These are phyloP conservation scores for Pseudogymnoascus pannorum DNA, from an alignment of 2,329 filamentous ascomycete species.

Conservation along the genomic window DNA sequence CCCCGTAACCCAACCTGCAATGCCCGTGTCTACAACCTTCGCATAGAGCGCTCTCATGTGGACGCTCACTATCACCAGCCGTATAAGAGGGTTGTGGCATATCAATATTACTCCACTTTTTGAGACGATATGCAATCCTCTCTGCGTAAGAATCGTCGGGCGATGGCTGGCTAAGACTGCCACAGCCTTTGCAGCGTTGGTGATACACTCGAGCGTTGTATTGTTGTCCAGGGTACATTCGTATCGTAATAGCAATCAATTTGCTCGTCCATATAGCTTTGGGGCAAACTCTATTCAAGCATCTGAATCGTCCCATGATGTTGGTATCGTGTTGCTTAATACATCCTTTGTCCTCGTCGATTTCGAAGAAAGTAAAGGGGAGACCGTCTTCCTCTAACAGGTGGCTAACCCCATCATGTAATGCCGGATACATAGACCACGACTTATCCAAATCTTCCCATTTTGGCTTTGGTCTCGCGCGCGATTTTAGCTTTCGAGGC, in stretches of 20 bases:
- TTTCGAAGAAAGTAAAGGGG: constrained; percentile 27
- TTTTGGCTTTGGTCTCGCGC: too few species aligned
- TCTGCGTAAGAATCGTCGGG: constrained; percentile 36
- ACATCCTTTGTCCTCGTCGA: constrained; percentile 23
- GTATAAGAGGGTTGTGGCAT: constrained; percentile 16
- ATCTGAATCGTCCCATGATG: constrained; percentile 36
- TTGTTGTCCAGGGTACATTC: constrained; percentile 30
- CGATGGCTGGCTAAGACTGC: constrained; percentile 28
- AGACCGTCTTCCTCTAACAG: constrained; percentile 27
- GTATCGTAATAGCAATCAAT: constrained; percentile 36
- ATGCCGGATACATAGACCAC: constrained; percentile 31
- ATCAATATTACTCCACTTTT: constrained; percentile 33
- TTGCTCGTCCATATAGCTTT: constrained; percentile 33
- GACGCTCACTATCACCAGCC: constrained; percentile 15
- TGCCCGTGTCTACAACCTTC: constrained; percentile 21
- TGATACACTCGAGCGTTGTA: constrained; percentile 41
- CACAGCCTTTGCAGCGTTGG: constrained; percentile 34
- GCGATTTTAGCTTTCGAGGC: too few species aligned
- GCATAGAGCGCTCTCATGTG: constrained; percentile 21
- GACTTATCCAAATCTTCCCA: too few species aligned
- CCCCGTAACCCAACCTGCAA: too few species aligned
- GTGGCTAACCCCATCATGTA: constrained; percentile 27
- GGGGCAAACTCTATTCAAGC: constrained; percentile 29
- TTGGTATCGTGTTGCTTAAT: constrained; percentile 31
- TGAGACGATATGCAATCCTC: constrained; percentile 36